Evolutionary conservation across 192 early-diverging fungal species (phyloP), one percentile per base, ranked within the genome.

Genomic region (Pilobolus umbonatus): DNA sequence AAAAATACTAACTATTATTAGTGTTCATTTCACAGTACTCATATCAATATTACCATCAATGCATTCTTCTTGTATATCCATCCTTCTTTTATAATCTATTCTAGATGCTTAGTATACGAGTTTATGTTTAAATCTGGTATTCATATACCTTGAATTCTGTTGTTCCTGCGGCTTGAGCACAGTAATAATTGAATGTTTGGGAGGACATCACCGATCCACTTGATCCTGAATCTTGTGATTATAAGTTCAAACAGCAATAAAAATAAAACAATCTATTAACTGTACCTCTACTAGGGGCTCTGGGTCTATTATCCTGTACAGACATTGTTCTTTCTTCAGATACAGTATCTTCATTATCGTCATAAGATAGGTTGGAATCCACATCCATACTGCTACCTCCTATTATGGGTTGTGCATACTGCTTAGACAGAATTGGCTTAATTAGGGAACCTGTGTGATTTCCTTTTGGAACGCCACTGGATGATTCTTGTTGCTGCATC

Each of bases 71-170:
- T 65, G 55, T 67, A 77, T 4, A 80, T 38, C 78, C 78, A 80
- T 25, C 78, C 78, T 68, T 76, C 78, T 46, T 63, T 76, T 47
- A 75, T 75, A 38, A 78, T 48, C 76, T 78, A 50, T 2, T 17
- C 6, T 34, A 55, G 30, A 2, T 9, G 28, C 15, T 30, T 32
- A 43, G 24, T 14, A 63, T 53, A 15, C 36, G 25, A 25, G 26
- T 9, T 4, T 32, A 5, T 8, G 8, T 14, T 1, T 25, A 11
- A 35, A 11, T 54, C 24, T 54, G 32, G 7, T 24, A 25, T 35
- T 1, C 2, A 15, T 32, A 25, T 39, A 69, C 61, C 49, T 59
- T 69, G 15, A 59, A 69, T 31, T 69, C 67, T 49, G 59, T 47
- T 7, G 67, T 39, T 6, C 4, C 12, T 12, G 30, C 28, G n/a